These are phyloP conservation scores for Lecanoromycetidae sp. DNA, from an alignment of 2,329 filamentous ascomycete species.

Conservation along the genomic window DNA sequence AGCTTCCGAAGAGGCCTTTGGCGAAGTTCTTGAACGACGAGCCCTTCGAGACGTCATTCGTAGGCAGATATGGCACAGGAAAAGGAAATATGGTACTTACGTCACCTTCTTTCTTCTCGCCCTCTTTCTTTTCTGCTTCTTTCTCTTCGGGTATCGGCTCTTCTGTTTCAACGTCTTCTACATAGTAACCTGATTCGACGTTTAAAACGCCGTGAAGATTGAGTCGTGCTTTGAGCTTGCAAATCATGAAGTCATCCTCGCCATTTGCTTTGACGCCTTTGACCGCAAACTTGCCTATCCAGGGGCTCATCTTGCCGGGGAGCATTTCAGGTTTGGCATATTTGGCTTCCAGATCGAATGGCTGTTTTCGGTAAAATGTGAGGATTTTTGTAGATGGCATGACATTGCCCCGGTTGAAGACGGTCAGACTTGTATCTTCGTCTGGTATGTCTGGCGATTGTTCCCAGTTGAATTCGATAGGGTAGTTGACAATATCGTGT, in stretches of 20 bases:
- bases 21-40: slow-evolving; percentile 12
- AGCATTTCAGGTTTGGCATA: slow-evolving; percentile 79
- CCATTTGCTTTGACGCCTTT: slow-evolving; percentile 91
- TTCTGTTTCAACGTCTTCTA: slow-evolving; percentile 95
- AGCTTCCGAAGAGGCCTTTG: slow-evolving; percentile 14
- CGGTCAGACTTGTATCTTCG: slow-evolving; percentile 91
- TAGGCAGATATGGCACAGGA: not conserved
- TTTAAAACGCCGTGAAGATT: slow-evolving; percentile 96
- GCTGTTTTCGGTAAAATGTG: slow-evolving; percentile 97
- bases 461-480: slow-evolving; percentile 98
- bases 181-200: slow-evolving; percentile 92
- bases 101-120: slow-evolving; percentile 23
- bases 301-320: slow-evolving; percentile 80
- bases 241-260: slow-evolving; percentile 98
- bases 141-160: slow-evolving; percentile 67
- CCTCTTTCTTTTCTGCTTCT: slow-evolving; percentile 44
- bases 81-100: slow-evolving; percentile 25
- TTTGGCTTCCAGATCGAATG: slow-evolving; percentile 89
- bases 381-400: slow-evolving; percentile 98
- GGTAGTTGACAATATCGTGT: slow-evolving; percentile 95
- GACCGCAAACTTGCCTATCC: slow-evolving; percentile 95
- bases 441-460: slow-evolving; percentile 97
- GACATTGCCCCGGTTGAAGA: slow-evolving; percentile 94
- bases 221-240: slow-evolving; percentile 95
- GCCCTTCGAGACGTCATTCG: slow-evolving; percentile 8